Percentiles rank a stretch among this genome's conserved stretches.
Conservation (phyloP, 169 alveolate species). For the Cryptosporidium andersoni region DNA sequence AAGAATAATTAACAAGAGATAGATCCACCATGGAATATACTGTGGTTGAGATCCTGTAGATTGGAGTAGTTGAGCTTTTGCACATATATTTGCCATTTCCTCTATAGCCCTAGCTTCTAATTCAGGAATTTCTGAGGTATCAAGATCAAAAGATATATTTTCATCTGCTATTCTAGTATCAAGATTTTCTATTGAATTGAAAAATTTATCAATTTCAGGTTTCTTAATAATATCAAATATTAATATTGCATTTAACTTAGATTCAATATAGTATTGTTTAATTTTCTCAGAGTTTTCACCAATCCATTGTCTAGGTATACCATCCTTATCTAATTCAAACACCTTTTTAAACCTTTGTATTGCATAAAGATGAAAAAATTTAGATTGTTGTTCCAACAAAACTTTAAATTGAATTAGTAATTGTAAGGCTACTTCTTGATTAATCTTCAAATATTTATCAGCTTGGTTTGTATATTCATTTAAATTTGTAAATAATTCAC, state of each 20-base stretch:
- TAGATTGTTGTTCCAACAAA: conserved; percentile 41
- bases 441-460: conserved; percentile 5
- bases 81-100: conserved; percentile 42
- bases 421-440: conserved; percentile 50
- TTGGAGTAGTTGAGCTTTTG: conserved; percentile 65
- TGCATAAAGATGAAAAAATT: conserved; percentile 35
- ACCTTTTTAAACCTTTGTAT: conserved; percentile 44
- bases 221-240: not conserved
- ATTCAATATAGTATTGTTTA: conserved; percentile 48
- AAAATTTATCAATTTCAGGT: not conserved
- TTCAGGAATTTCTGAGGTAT: conserved; percentile 8
- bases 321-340: conserved; percentile 60
- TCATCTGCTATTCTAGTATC: not conserved
- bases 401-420: conserved; percentile 23
- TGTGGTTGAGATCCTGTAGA: conserved; percentile 65
- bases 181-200: not conserved
- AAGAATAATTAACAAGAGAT: conserved; percentile 23
- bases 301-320: conserved; percentile 67
- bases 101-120: conserved; percentile 40
- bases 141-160: not conserved
- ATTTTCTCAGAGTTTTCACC: conserved; percentile 51
- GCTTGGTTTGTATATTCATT: not conserved
- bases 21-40: conserved; percentile 70
- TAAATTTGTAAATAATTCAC: conserved; percentile 3
- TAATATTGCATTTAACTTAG: conserved; percentile 21